Evolutionary conservation across 2,329 filamentous ascomycete species (phyloP).

Genomic region (Diaporthe sp.): DNA sequence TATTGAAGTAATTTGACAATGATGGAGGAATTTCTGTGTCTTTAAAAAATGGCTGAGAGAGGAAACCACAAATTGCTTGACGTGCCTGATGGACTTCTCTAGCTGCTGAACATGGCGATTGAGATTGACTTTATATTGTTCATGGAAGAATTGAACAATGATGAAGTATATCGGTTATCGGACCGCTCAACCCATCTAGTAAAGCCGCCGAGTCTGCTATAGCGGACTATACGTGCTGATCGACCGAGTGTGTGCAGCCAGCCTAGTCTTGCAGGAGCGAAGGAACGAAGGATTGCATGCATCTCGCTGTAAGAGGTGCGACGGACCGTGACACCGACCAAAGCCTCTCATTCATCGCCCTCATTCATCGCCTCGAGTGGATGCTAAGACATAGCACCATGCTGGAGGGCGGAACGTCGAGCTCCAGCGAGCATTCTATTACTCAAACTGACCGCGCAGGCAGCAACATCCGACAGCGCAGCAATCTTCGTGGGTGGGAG

Average conservation of each 20-base stretch:
- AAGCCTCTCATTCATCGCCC: no score
- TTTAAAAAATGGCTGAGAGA: no score
- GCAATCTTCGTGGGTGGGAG: no score
- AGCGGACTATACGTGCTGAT: neutral
- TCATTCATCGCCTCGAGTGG: no score
- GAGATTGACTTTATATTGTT: neutral
- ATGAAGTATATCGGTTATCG: neutral
- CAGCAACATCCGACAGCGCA: no score
- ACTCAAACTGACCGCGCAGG: neutral
- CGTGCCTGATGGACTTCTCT: no score
- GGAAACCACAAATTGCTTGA: neutral
- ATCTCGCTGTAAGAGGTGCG: neutral
- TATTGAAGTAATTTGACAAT: neutral
- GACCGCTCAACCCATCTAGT: conserved; percentile 10
- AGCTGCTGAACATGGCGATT: neutral
- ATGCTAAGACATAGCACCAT: neutral
- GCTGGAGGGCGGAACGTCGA: neutral
- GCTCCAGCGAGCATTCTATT: neutral
- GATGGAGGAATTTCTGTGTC: no score
- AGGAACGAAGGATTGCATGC: conserved; percentile 20
- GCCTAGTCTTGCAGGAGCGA: conserved; percentile 11
- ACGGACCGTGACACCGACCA: no score
- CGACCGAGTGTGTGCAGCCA: neutral
- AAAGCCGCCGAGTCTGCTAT: neutral
- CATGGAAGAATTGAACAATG: no score